Evolutionary conservation across 768 basidiomycete species (phyloP).

Genomic region (Trametes gibbosa): DNA sequence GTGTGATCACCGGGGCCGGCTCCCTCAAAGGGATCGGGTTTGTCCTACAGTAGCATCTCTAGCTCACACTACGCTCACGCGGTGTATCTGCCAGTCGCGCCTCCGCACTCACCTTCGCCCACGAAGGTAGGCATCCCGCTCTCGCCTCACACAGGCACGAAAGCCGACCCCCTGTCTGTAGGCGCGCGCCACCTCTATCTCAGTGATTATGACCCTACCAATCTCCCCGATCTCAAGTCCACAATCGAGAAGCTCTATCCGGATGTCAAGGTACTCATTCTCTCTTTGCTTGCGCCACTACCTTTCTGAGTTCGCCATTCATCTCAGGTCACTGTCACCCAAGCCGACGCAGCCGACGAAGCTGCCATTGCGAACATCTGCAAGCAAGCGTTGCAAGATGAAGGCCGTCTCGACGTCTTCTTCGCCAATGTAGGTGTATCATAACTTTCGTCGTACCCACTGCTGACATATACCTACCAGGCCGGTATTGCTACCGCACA

Average conservation of each 20-base stretch:
- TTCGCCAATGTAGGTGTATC: slow-evolving; percentile 77
- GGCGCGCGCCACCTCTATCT: slow-evolving; percentile 79
- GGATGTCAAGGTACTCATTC: slow-evolving; percentile 64
- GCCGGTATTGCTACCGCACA: slow-evolving; percentile 58
- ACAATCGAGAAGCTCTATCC: slow-evolving; percentile 68
- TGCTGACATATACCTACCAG: slow-evolving; percentile 33
- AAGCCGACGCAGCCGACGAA: slow-evolving; percentile 85
- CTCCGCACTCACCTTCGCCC: slow-evolving; percentile 68
- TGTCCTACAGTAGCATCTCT: slow-evolving; percentile 16
- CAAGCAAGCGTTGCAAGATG: slow-evolving; percentile 69
- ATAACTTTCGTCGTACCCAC: not conserved
- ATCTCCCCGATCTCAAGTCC: slow-evolving; percentile 68
- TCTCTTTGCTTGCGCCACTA: too few species aligned
- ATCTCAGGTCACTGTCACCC: slow-evolving; percentile 65
- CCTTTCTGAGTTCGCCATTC: not conserved
- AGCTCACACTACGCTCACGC: not conserved
- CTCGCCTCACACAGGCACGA: not conserved
- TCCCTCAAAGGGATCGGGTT: slow-evolving; percentile 90
- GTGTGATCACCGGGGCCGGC: slow-evolving; percentile 84
- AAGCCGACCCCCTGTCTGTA: slow-evolving; percentile 27
- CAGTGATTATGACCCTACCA: slow-evolving; percentile 63
- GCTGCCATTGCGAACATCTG: slow-evolving; percentile 64
- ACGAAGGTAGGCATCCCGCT: slow-evolving; percentile 55
- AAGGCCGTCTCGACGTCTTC: slow-evolving; percentile 89
- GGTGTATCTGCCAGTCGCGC: slow-evolving; percentile 51